Evolutionary conservation across 2,329 filamentous ascomycete genomes (phyloP).

Genomic region (Xylaria sp.): DNA sequence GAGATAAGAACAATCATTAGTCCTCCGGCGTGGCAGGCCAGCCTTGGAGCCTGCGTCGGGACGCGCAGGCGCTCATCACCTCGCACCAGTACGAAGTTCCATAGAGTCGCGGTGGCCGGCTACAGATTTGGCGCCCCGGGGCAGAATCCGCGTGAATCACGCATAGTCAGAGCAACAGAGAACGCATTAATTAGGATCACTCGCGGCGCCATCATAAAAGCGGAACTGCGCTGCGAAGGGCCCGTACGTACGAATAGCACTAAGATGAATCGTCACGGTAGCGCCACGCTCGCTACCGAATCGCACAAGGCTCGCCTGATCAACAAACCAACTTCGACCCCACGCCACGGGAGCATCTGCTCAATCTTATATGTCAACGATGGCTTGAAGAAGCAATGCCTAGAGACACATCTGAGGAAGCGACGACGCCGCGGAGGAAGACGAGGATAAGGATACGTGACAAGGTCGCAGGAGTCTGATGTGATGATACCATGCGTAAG

Average conservation of each 20-base stretch:
- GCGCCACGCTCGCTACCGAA: background rate
- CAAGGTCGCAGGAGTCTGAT: background rate
- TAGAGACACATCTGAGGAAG: background rate
- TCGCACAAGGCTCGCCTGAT: background rate
- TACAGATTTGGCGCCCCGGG: background rate
- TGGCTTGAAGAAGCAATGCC: background rate
- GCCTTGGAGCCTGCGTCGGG: background rate
- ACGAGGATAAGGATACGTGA: background rate
- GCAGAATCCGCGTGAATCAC: background rate
- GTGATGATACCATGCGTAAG: background rate
- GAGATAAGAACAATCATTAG: background rate
- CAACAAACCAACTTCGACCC: background rate
- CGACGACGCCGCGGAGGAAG: background rate
- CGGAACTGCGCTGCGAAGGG: background rate
- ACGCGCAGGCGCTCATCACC: background rate
- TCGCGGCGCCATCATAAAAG: background rate
- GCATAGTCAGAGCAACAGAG: too few species aligned
- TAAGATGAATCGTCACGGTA: background rate
- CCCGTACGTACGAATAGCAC: background rate
- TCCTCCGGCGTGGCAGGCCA: background rate
- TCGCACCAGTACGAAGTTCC: background rate
- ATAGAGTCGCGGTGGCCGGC: background rate
- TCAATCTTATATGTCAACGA: background rate
- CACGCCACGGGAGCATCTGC: background rate
- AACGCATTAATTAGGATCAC: too few species aligned